A percentile compares a stretch with the other conserved stretches of the same genome.
Conservation (phyloP, 257 asterid species). For the Penstemon davidsonii region DNA sequence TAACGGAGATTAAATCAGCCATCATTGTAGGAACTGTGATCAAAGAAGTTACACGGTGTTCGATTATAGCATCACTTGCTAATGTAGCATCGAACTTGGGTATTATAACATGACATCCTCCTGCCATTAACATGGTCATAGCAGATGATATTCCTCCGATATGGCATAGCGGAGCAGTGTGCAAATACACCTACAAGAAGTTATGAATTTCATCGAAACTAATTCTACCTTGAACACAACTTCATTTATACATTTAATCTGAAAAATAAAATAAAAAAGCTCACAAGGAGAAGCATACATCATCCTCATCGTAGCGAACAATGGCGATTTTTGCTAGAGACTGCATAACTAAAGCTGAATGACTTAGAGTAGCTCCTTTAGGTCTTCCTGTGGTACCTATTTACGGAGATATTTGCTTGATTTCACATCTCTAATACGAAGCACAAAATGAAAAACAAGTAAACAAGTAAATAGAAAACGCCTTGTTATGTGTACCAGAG, state of each 20-base stretch:
- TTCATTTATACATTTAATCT: neutral
- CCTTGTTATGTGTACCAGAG: conserved; percentile 43
- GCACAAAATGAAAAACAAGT: neutral
- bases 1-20: conserved; percentile 73
- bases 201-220: neutral
- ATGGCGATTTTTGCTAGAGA: conserved; percentile 85
- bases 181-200: conserved; percentile 65
- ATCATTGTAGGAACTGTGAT: conserved; percentile 91
- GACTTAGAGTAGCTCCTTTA: conserved; percentile 78
- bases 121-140: conserved; percentile 81
- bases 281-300: conserved; percentile 45
- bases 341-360: conserved; percentile 70
- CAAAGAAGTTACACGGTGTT: conserved; percentile 61
- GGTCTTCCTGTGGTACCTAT: conserved; percentile 93
- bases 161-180: conserved; percentile 88
- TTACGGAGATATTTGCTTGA: neutral
- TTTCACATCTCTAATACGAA: neutral
- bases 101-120: conserved; percentile 73
- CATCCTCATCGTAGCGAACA: conserved; percentile 76
- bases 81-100: conserved; percentile 69
- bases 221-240: neutral
- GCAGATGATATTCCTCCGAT: conserved; percentile 97
- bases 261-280: neutral
- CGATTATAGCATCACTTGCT: conserved; percentile 61
- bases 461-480: neutral